Evolutionary conservation across 441 rosid species (phyloP).

Genomic region (Syzygium syzygioides): DNA sequence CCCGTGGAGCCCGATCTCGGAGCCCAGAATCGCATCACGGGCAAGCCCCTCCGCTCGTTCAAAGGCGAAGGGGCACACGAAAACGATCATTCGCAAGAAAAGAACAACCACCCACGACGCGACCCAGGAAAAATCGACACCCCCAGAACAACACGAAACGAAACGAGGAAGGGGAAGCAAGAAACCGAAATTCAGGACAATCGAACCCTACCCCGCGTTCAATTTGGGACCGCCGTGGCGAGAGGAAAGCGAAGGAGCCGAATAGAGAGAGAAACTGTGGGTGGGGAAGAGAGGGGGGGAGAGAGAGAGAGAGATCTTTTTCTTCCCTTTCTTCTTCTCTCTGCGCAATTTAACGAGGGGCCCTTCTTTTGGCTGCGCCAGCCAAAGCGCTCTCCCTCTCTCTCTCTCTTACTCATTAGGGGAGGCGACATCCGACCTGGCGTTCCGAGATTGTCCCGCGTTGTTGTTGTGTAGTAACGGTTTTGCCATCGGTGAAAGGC

Average conservation of each 20-base stretch:
- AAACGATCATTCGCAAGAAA: background rate
- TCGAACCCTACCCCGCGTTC: conserved; percentile 24
- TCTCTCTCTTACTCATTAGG: conserved; percentile 11
- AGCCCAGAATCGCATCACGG: conserved; percentile 34
- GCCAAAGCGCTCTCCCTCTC: conserved; percentile 1
- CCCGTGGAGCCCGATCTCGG: conserved; percentile 19
- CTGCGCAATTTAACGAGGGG: background rate
- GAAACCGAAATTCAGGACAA: background rate
- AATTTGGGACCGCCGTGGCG: conserved; percentile 34
- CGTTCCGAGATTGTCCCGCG: background rate
- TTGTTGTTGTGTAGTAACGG: background rate
- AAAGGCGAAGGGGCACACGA: background rate
- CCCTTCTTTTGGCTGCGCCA: conserved; percentile 13
- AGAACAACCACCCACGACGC: background rate
- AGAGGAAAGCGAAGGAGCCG: background rate
- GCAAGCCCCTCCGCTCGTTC: background rate
- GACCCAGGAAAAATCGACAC: background rate
- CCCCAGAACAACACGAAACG: background rate
- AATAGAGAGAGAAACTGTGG: background rate
- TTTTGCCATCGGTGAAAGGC: background rate
- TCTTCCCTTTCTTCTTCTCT: background rate
- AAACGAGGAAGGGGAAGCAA: background rate
- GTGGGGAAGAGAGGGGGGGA: background rate
- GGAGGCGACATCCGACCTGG: background rate
- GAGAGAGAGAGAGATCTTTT: background rate